phyloP scores from a whole-genome alignment of 2,329 filamentous ascomycete genomes.

The Colletotrichum eremochloae region DNA sequence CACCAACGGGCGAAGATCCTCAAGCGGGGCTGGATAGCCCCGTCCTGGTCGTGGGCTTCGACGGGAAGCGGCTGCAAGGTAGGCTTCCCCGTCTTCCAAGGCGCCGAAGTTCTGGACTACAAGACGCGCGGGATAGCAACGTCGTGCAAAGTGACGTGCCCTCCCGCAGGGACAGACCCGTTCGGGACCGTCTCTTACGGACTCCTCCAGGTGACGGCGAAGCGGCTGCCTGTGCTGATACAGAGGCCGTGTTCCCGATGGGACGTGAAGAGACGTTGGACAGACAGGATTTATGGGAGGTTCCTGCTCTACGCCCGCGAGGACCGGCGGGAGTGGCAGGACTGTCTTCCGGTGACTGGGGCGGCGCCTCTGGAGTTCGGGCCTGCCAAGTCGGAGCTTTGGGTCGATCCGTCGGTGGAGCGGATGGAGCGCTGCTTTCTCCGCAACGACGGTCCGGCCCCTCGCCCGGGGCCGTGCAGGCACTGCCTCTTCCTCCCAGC shows the following conservation, averaged over 20 bases:
- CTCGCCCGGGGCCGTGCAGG: neutral
- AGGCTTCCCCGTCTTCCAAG: neutral
- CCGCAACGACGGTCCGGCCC: neutral
- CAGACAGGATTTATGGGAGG: neutral
- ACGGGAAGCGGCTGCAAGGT: conserved; percentile 23
- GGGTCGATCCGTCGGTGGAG: conserved; percentile 16
- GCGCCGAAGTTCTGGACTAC: neutral
- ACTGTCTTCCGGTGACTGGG: neutral
- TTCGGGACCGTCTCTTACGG: conserved; percentile 5
- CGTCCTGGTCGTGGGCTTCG: conserved; percentile 32
- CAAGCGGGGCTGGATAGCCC: conserved; percentile 3
- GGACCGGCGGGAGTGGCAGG: conserved; percentile 11
- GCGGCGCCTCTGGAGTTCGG: neutral
- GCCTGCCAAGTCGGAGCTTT: neutral
- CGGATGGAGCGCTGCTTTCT: conserved; percentile 1
- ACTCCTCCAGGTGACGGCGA: neutral
- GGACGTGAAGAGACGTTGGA: conserved; percentile 3
- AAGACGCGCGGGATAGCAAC: neutral
- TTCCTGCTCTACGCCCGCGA: conserved; percentile 1
- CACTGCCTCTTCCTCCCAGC: conserved; percentile 13
- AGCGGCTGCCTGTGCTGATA: conserved; percentile 12
- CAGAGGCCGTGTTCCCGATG: conserved; percentile 5
- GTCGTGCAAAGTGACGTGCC: neutral
- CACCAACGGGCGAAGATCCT: neutral
- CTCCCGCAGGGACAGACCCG: neutral